Base-by-base conservation (phyloP, 768 basidiomycete genomes). In the Mycena olivaceomarginata region DNA sequence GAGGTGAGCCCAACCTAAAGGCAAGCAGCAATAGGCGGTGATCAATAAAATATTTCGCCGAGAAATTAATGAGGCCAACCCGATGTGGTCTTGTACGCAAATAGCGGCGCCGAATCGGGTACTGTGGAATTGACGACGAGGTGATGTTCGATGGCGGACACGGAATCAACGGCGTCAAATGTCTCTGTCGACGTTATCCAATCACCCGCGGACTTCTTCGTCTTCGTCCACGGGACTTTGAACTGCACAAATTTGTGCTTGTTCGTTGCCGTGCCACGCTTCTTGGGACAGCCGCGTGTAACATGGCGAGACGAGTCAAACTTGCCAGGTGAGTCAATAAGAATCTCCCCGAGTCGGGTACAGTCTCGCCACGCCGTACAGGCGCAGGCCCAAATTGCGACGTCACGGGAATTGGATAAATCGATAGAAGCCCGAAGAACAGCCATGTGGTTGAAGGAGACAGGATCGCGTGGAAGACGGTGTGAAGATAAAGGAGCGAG, bases 101-200 rank as follows among this genome's bases (percentile, higher is more conserved):
- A 64, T 12, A 64, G 15, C 4, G 63, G 63, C 11, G 41, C 63
- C 2, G 20, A 41, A 11, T 64, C 63, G 10, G 63, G 41, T 0
- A 45, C 63, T 1, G 41, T 6, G 9, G 40, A 10, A 43, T 45
- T 64, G n/a, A 64, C 20, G 5, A 22, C 63, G 10, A 64, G n/a
- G 20, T 64, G 63, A 25, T 64, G 41, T 45, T 64, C 63, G 5
- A 64, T 6, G 40, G 59, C 59, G 1, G 69, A 25, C 1, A 71
- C 48, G 1, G 57, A 31, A 16, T 71, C 62, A 12, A 71, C 70
- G 5, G 64, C 39, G 46, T 71, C 62, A 15, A 48, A 84, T 80
- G 83, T 83, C 65, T 65, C 83, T 83, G 66, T 83, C 81, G 84
- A 81, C 81, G 81, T 63, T 2, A 71, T 45, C 70, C 62, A 64